Evolutionary conservation across 805 yeast species (phyloP), one percentile per base, ranked within the genome.

Genomic region (Sugiyamaella lignohabitans): DNA sequence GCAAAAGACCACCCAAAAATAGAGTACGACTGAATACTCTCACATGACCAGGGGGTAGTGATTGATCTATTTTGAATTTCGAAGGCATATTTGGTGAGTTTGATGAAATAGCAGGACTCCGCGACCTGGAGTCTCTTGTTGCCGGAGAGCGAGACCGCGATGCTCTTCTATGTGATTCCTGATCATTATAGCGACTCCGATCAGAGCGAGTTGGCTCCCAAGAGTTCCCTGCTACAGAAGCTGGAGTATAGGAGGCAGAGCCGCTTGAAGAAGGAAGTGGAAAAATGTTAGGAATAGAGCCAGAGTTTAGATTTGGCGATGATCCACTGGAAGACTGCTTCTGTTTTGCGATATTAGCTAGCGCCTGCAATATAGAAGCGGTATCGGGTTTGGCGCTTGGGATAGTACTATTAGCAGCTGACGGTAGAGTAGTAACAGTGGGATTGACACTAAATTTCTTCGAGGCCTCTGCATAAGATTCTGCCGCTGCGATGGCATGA

Each of bases 1-100:
- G 78, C 14, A 95, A 94, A 35, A 93, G 87, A 60, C 97, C 97
- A 42, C 98, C 98, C 50, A 93, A 81, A 59, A 93, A 93, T 49
- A 93, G 69, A 0, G 98, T 93, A 68, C 98, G 80, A 45, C 95
- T 84, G 56, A 77, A 75, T 1, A 91, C 96, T 61, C 83, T 84
- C 57, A 91, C 76, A 37, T 83, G 74, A 38, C 88, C 95, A 40
- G 80, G 78, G 1, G 95, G 93, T 48, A 88, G 67, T 10, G 76
- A 66, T 35, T 76, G 74, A 64, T 89, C 97, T 38, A 87, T 82
- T 47, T 77, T 78, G 58, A 42, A 29, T 11, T 46, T 5, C 14
- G 32, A 27, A 14, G 14, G 11, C 8, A 8, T 27, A 8, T 27
- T 8, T 27, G 32, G 32, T 8, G 32, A 27, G 32, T 27, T 27